phyloP scores from a whole-genome alignment of 805 yeast genomes.

The Ogataea methanolica region DNA sequence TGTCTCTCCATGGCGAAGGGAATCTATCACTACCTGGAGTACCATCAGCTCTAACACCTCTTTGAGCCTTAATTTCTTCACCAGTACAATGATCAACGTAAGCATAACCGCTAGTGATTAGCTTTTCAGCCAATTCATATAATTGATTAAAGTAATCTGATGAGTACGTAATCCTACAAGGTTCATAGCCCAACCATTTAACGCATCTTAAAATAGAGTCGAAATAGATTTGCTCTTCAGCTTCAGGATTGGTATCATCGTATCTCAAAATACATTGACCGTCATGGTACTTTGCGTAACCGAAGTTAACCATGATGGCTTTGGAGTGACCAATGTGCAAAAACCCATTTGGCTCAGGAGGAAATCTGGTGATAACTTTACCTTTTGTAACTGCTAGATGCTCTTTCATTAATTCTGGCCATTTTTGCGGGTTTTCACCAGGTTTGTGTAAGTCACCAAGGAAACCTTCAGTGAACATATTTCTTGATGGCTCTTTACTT shows the following conservation, averaged over 20 bases:
- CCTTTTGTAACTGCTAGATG: slow-evolving; percentile 80
- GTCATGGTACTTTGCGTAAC: slow-evolving; percentile 82
- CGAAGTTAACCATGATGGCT: slow-evolving; percentile 96
- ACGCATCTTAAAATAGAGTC: slow-evolving; percentile 80
- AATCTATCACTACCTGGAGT: slow-evolving; percentile 89
- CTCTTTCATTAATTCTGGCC: slow-evolving; percentile 75
- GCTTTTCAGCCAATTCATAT: slow-evolving; percentile 81
- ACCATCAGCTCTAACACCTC: slow-evolving; percentile 91
- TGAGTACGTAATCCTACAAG: slow-evolving; percentile 93
- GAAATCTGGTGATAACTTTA: slow-evolving; percentile 88
- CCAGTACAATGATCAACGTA: slow-evolving; percentile 93
- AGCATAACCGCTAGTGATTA: slow-evolving; percentile 68
- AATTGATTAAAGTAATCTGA: slow-evolving; percentile 91
- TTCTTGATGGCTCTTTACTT: slow-evolving; percentile 35
- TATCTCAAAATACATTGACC: slow-evolving; percentile 91
- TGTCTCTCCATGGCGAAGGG: slow-evolving; percentile 73
- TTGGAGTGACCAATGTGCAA: slow-evolving; percentile 97
- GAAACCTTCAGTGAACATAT: slow-evolving; percentile 95
- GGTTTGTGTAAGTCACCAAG: slow-evolving; percentile 92
- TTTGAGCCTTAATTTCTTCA: slow-evolving; percentile 82
- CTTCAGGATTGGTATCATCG: slow-evolving; percentile 98
- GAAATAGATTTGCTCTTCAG: slow-evolving; percentile 91
- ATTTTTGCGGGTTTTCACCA: slow-evolving; percentile 90
- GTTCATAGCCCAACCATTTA: slow-evolving; percentile 89
- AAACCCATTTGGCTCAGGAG: slow-evolving; percentile 98